phyloP scores from a whole-genome alignment of 805 yeast genomes.

The Spathaspora boniae region DNA sequence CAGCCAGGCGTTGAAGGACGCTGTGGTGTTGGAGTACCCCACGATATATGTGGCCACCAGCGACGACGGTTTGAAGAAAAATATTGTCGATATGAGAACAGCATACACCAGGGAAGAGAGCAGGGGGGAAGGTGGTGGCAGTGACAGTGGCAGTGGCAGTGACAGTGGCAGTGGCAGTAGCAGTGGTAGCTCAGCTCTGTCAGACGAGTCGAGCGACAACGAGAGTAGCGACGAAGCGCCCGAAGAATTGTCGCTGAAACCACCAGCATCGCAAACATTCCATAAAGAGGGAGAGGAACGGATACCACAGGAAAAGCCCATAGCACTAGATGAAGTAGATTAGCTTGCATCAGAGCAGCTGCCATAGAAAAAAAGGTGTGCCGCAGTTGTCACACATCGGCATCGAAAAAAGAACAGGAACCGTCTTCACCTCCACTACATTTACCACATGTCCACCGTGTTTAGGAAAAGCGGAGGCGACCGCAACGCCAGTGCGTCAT shows the following conservation, averaged over 20 bases:
- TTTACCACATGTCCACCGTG: conserved; percentile 21
- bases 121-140: conserved; percentile 7
- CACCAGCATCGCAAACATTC: conserved; percentile 2
- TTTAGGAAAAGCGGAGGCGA: conserved; percentile 41
- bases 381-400: not conserved
- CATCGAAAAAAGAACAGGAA: not conserved
- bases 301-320: conserved; percentile 1
- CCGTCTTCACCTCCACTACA: not conserved
- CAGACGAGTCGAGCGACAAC: conserved; percentile 1
- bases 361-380: no score
- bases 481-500: conserved; percentile 57
- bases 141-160: conserved; percentile 4
- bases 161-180: conserved; percentile 10
- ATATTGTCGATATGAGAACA: conserved; percentile 17
- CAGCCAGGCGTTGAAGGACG: conserved; percentile 49
- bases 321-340: conserved; percentile 1
- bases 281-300: not conserved
- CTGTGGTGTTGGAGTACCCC: conserved; percentile 74
- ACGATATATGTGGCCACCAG: conserved; percentile 48
- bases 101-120: conserved; percentile 19
- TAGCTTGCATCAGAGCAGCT: not conserved
- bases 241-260: conserved; percentile 31
- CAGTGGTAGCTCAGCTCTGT: conserved; percentile 10
- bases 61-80: conserved; percentile 1
- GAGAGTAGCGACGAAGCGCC: conserved; percentile 25